Evolutionary conservation across 2,329 filamentous ascomycete species (phyloP).

Genomic region (Fusarium hainanense): DNA sequence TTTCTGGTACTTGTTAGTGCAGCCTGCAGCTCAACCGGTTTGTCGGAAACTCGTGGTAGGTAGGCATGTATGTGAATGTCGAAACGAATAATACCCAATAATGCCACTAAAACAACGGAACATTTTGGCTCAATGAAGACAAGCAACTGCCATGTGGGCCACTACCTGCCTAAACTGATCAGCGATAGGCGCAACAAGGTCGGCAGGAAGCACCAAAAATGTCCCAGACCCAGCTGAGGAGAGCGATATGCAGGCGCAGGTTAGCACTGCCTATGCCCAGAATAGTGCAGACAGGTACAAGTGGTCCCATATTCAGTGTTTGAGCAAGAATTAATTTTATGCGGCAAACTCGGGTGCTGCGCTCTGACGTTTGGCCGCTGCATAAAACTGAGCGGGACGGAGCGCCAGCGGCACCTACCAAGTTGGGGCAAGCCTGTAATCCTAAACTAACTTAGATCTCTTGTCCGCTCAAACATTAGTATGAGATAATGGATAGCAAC

Average conservation of each 20-base stretch:
- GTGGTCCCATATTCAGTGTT: slow-evolving; percentile 4
- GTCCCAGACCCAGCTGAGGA: neutral
- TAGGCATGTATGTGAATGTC: slow-evolving; percentile 3
- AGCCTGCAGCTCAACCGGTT: neutral
- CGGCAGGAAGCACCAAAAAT: slow-evolving; percentile 6
- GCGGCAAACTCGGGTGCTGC: slow-evolving; percentile 42
- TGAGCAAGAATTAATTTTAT: slow-evolving; percentile 43
- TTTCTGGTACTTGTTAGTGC: neutral
- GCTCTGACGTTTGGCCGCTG: slow-evolving; percentile 29
- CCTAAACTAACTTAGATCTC: neutral
- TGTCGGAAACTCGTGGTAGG: slow-evolving; percentile 3
- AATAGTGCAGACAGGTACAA: slow-evolving; percentile 23
- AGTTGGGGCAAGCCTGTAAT: slow-evolving; percentile 26
- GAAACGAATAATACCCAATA: slow-evolving; percentile 7
- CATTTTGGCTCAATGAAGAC: slow-evolving; percentile 4
- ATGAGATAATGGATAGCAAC: slow-evolving; percentile 17
- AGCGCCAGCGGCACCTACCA: slow-evolving; percentile 43
- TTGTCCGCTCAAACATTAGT: slow-evolving; percentile 12
- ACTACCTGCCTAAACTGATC: slow-evolving; percentile 8
- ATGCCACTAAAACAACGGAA: slow-evolving; percentile 16
- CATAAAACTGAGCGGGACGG: slow-evolving; percentile 38
- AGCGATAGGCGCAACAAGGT: slow-evolving; percentile 2
- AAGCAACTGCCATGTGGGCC: slow-evolving; percentile 29
- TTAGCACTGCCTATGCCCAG: slow-evolving; percentile 2
- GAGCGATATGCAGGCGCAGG: neutral